Percentiles rank a stretch among this genome's conserved stretches.
phyloP scores from a whole-genome alignment of 2,329 filamentous ascomycete species.

The Xylariales sp. region DNA sequence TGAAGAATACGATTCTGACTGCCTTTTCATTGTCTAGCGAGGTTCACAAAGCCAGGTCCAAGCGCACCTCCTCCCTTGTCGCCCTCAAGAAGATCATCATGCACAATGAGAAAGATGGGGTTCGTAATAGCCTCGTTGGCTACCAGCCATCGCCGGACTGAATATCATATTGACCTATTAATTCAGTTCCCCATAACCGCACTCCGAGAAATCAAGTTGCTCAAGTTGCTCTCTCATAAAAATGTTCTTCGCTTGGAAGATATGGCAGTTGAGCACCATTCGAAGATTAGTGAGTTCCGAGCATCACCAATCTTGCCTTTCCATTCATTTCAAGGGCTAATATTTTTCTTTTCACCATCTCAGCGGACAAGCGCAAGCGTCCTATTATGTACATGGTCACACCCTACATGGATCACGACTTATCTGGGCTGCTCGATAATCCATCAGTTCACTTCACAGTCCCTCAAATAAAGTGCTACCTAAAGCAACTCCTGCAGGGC shows the following conservation, averaged over 20 bases:
- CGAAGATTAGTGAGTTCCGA: slow-evolving; percentile 21
- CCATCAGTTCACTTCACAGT: slow-evolving; percentile 83
- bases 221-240: slow-evolving; percentile 88
- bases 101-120: slow-evolving; percentile 98
- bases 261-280: slow-evolving; percentile 83
- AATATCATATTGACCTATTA: no score
- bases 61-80: slow-evolving; percentile 68
- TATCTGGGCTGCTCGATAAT: slow-evolving; percentile 96
- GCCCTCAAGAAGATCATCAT: slow-evolving; percentile 98
- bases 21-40: slow-evolving; percentile 59
- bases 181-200: slow-evolving; percentile 90
- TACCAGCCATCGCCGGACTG: no score
- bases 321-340: no score
- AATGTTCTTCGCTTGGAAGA: slow-evolving; percentile 88
- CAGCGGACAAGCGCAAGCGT: slow-evolving; percentile 73
- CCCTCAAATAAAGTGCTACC: slow-evolving; percentile 95
- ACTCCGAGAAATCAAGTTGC: slow-evolving; percentile 91
- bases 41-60: slow-evolving; percentile 83
- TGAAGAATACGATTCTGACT: not conserved
- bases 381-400: slow-evolving; percentile 98
- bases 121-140: slow-evolving; percentile 34
- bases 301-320: no score
- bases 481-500: slow-evolving; percentile 88
- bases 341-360: no score
- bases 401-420: slow-evolving; percentile 97